Conservation (phyloP, 139 green algal genomes). For the Deuterostichococcus epilithicus region DNA sequence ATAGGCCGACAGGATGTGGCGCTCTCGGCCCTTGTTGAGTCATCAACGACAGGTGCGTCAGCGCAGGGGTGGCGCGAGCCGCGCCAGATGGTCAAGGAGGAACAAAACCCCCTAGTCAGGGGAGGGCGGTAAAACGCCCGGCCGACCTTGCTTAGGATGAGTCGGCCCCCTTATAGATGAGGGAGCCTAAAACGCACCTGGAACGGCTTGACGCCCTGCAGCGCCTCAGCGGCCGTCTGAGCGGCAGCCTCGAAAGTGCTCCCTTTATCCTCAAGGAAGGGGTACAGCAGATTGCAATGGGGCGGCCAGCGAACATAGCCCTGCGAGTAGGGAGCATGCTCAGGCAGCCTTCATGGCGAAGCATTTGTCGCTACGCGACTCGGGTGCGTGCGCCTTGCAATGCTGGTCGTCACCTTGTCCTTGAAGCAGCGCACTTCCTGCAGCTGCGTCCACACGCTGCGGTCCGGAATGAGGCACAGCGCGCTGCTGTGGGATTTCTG, state of each 20-base stretch:
- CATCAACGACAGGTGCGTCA: too few species aligned
- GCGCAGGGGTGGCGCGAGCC: too few species aligned
- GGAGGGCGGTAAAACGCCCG: too few species aligned
- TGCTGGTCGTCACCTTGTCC: constrained; percentile 40
- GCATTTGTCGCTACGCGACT: too few species aligned
- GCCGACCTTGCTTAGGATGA: too few species aligned
- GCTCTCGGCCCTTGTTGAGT: too few species aligned
- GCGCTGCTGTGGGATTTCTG: constrained; percentile 48
- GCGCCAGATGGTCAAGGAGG: too few species aligned
- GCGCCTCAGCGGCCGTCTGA: background rate
- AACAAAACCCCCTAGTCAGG: too few species aligned
- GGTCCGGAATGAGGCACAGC: constrained; percentile 47
- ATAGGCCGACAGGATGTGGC: too few species aligned
- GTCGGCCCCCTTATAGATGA: too few species aligned
- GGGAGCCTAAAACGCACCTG: background rate
- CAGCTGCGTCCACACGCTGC: constrained; percentile 27
- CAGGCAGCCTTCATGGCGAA: too few species aligned
- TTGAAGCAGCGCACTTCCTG: constrained; percentile 49
- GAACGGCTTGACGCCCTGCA: constrained; percentile 17
- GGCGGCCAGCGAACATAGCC: constrained; percentile 58
- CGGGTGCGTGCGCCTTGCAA: too few species aligned
- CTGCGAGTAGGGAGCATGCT: background rate
- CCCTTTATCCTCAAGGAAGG: constrained; percentile 47
- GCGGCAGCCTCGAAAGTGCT: constrained; percentile 33
- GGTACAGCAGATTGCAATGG: constrained; percentile 80